A percentile compares a stretch with the other conserved stretches of the same genome.
Conservation (phyloP, 805 yeast species). For the Cyberlindnera euphorbiae region DNA sequence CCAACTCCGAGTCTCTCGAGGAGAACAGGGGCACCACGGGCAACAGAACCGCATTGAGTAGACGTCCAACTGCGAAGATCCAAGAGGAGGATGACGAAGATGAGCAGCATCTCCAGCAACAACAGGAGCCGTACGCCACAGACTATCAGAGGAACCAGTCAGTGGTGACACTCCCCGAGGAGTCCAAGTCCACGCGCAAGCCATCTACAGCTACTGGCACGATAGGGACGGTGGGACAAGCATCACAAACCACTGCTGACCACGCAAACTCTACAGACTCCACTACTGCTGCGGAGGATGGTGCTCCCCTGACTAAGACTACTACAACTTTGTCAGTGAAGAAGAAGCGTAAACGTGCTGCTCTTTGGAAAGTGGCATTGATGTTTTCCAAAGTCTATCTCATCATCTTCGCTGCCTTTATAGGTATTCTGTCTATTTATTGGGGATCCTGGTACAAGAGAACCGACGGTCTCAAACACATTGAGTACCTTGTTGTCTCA, state of each 20-base stretch:
- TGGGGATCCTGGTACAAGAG: constrained; percentile 28
- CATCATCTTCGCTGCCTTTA: constrained; percentile 20
- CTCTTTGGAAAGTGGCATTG: constrained; percentile 10
- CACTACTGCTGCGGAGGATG: not conserved
- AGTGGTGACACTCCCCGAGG: not conserved
- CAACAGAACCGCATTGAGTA: no score
- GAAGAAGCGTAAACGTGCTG: constrained; percentile 10
- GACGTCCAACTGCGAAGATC: no score
- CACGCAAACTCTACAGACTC: not conserved
- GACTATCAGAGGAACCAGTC: not conserved
- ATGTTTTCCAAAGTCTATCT: constrained; percentile 16
- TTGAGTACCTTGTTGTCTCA: constrained; percentile 20
- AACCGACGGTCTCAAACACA: constrained; percentile 9
- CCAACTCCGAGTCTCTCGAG: no score
- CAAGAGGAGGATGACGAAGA: no score
- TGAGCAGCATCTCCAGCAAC: no score
- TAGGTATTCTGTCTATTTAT: constrained; percentile 27
- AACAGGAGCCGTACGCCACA: no score
- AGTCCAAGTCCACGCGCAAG: no score
- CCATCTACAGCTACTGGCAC: no score
- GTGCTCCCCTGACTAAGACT: constrained; percentile 3
- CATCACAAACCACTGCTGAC: not conserved
- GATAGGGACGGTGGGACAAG: no score
- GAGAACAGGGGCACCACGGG: no score
- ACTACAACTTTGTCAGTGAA: constrained; percentile 13